phyloP scores from a whole-genome alignment of 176 grass and related monocot species.

The Coix lacrymajobi region DNA sequence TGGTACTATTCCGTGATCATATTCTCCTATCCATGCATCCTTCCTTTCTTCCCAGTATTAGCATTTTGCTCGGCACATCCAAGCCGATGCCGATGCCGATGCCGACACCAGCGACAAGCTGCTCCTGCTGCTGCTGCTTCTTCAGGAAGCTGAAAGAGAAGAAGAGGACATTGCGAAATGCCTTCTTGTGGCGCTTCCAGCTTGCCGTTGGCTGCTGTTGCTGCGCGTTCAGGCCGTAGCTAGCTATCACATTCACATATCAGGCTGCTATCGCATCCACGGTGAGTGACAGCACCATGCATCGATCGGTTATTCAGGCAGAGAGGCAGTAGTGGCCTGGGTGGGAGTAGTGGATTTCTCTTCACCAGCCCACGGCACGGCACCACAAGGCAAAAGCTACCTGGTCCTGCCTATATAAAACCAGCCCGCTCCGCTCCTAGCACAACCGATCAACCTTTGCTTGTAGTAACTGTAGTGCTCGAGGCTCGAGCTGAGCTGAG shows the following conservation, averaged over 20 bases:
- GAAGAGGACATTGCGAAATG: not conserved
- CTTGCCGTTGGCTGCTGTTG: not conserved
- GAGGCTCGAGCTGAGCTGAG: not conserved
- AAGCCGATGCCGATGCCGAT: not conserved
- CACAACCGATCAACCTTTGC: not conserved
- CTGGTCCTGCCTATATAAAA: constrained; percentile 24
- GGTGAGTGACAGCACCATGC: constrained; percentile 21
- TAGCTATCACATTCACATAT: not conserved
- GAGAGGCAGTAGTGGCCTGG: not conserved
- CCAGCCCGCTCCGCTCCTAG: not conserved
- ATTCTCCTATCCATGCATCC: not conserved
- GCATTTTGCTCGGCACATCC: not conserved
- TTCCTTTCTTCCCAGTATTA: not conserved
- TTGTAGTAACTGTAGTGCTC: not conserved
- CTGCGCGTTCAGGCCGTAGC: constrained; percentile 19
- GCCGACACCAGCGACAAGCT: not conserved
- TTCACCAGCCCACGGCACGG: not conserved
- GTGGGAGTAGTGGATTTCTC: not conserved
- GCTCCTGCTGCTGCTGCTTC: not conserved
- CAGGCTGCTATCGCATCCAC: not conserved
- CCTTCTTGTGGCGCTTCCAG: not conserved
- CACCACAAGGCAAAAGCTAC: not conserved
- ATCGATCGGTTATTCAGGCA: not conserved
- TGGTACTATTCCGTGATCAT: not conserved
- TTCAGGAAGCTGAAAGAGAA: not conserved